These are phyloP conservation scores for Botrytis galanthina DNA, from an alignment of 2,329 filamentous ascomycete species.

Conservation along the genomic window DNA sequence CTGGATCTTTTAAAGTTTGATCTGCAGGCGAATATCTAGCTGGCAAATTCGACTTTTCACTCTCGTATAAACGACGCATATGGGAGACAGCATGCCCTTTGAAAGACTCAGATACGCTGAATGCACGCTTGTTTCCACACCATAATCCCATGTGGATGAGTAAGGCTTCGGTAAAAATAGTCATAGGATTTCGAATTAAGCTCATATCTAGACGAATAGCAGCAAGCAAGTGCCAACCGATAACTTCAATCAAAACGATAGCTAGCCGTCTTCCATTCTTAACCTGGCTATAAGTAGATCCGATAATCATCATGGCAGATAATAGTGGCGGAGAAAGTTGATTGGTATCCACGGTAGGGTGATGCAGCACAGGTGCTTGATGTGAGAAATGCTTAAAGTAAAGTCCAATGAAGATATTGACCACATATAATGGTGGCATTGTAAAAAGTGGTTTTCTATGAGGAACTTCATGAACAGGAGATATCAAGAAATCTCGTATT, in stretches of 20 bases:
- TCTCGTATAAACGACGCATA: constrained; percentile 26
- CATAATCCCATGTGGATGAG: constrained; percentile 31
- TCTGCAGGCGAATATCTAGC: neutral
- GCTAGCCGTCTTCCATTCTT: constrained; percentile 31
- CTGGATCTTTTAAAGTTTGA: constrained; percentile 5
- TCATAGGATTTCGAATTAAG: constrained; percentile 30
- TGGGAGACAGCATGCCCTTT: constrained; percentile 30
- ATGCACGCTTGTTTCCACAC: constrained; percentile 34
- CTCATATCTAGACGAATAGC: constrained; percentile 29
- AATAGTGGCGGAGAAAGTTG: constrained; percentile 32
- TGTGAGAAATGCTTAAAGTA: constrained; percentile 33
- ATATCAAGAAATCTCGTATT: constrained; percentile 8
- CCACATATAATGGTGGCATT: constrained; percentile 27
- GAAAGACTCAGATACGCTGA: constrained; percentile 30
- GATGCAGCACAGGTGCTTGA: constrained; percentile 34
- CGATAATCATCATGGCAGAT: constrained; percentile 30
- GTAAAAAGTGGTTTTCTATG: constrained; percentile 19
- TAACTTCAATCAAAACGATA: constrained; percentile 31
- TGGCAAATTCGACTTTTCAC: constrained; percentile 9
- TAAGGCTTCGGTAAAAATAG: constrained; percentile 31
- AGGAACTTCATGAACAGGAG: constrained; percentile 1
- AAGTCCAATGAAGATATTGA: constrained; percentile 32
- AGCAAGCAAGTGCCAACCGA: constrained; percentile 30
- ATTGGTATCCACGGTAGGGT: constrained; percentile 31
- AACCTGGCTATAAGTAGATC: constrained; percentile 30